phyloP scores from a whole-genome alignment of 257 asterid genomes.

The Solanum tacnaense region DNA sequence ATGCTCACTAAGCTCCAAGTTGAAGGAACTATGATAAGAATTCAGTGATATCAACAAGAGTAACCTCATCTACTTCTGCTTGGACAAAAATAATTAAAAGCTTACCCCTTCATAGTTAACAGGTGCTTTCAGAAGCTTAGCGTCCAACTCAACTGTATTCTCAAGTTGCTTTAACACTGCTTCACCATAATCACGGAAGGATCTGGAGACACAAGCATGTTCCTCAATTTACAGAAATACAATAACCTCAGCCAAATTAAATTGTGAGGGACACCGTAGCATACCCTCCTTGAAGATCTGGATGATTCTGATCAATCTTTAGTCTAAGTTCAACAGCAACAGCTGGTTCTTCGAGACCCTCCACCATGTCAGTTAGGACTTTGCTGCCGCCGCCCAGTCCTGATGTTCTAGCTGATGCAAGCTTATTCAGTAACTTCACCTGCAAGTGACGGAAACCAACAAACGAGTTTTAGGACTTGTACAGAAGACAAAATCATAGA shows the following conservation, averaged over 20 bases:
- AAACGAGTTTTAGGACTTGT: background rate
- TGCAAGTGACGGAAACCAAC: slow-evolving; percentile 8
- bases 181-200: slow-evolving; percentile 95
- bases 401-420: slow-evolving; percentile 89
- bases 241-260: background rate
- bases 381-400: slow-evolving; percentile 79
- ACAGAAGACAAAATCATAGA: background rate
- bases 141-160: slow-evolving; percentile 37
- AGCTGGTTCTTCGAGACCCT: slow-evolving; percentile 80
- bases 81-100: background rate
- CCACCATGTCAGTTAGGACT: slow-evolving; percentile 91
- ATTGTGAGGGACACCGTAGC: slow-evolving; percentile 4
- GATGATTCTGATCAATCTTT: slow-evolving; percentile 76
- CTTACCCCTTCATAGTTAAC: slow-evolving; percentile 95
- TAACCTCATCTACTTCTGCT: background rate
- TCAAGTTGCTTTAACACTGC: slow-evolving; percentile 66
- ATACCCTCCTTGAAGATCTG: slow-evolving; percentile 90
- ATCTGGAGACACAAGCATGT: slow-evolving; percentile 30
- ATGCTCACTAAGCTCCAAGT: background rate
- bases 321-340: slow-evolving; percentile 75
- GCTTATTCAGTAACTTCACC: slow-evolving; percentile 94
- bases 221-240: background rate
- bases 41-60: background rate
- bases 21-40: background rate
- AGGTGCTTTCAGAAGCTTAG: slow-evolving; percentile 78